Evolutionary conservation across 140 eudicot genomes (phyloP), one percentile per base, ranked within the genome.

Genomic region (Oenanthe javanica): DNA sequence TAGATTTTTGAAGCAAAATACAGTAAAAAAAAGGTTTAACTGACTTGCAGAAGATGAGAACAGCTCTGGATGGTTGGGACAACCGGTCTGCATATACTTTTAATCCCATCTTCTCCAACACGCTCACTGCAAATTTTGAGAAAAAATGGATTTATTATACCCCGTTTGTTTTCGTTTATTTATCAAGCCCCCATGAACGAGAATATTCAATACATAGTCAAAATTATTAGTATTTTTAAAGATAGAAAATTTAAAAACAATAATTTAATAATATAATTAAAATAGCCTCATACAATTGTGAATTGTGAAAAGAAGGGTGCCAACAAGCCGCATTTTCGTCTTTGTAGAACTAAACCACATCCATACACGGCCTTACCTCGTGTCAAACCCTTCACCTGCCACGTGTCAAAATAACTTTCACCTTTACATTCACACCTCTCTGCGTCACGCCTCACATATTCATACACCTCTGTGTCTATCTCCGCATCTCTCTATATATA

Each of bases 1-100:
- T 15, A 72, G 50, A 43, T 4, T 73, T 3, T 73, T 42, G 16
- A 57, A 80, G 10, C 9, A n/a, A 16, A 23, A 59, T 4, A 77
- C 48, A 12, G 9, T 21, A n/a, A 21, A 57, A 48, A 72, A 21
- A 72, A 45, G 61, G 16, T 38, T 19, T 25, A 45, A n/a, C 23
- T 81, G 88, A 91, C 97, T 85, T 90, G 96, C 96, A 91, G 88
- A 93, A 93, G 75, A 91, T 79, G 77, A 93, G 75, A 80, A 93
- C 54, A 9, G 96, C 96, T 18, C 97, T 93, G 45, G 93, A 84
- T 50, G 97, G 97, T 52, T 88, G 98, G 23, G 98, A 93, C 84
- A 84, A 59, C 0, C 92, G 96, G 86, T 93, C 97, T 15, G 49
- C 95, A 36, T 89, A 91, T 36, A 93, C 70, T 82, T 86, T 93